Conservation (phyloP, 2,329 filamentous ascomycete genomes). For the Colletotrichum tropicicola region DNA sequence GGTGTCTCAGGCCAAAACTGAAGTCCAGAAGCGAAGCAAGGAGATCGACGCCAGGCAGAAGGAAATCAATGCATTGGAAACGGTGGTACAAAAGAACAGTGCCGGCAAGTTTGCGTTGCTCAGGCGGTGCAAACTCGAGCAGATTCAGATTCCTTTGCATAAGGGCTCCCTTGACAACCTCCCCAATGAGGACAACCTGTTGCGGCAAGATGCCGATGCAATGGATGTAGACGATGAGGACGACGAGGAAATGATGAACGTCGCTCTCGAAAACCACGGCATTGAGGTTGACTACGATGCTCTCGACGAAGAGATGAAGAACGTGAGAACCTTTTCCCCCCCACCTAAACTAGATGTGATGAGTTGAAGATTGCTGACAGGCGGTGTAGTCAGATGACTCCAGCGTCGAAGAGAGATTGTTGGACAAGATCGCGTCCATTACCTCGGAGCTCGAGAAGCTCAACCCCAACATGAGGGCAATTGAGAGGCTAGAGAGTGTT, state of each 20-base stretch:
- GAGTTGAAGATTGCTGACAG: conserved; percentile 38
- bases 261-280: conserved; percentile 85
- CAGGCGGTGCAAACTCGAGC: conserved; percentile 90
- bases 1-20: conserved; percentile 79
- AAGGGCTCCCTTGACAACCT: conserved; percentile 83
- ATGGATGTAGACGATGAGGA: conserved; percentile 89
- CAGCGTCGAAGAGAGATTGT: conserved; percentile 77
- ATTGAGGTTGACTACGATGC: conserved; percentile 88
- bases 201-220: conserved; percentile 81
- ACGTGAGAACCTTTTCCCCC: conserved; percentile 57
- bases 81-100: conserved; percentile 85
- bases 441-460: conserved; percentile 88
- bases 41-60: conserved; percentile 80
- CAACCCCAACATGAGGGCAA: conserved; percentile 95
- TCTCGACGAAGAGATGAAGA: conserved; percentile 83
- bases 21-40: conserved; percentile 85
- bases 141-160: conserved; percentile 84
- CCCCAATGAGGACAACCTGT: conserved; percentile 84
- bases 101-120: conserved; percentile 85
- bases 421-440: conserved; percentile 79
- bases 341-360: background rate
- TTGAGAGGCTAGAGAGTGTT: conserved; percentile 88
- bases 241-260: conserved; percentile 66
- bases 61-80: conserved; percentile 81
- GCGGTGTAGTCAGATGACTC: conserved; percentile 69